These are phyloP conservation scores for Phytopythium sindhum DNA, from an alignment of 352 stramenopile species.

Conservation along the genomic window DNA sequence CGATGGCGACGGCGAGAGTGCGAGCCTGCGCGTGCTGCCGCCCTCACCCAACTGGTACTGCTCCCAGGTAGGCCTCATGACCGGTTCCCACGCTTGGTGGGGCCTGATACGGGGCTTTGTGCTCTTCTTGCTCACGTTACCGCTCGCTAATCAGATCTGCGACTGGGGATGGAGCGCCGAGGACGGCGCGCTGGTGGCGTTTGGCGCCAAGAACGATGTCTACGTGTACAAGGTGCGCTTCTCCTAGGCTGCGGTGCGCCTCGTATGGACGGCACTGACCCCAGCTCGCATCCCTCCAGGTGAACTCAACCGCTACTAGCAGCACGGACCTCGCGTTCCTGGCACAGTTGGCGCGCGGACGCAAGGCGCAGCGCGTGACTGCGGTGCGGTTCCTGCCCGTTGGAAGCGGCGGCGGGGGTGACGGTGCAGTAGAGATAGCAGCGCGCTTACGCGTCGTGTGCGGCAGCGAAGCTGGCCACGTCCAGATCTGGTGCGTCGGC, in stretches of 20 bases:
- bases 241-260: background rate
- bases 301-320: background rate
- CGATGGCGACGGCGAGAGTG: background rate
- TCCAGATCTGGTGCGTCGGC: conserved; percentile 64
- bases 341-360: conserved; percentile 45
- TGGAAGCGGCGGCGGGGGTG: background rate
- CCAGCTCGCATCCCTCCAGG: background rate
- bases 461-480: conserved; percentile 58
- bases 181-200: conserved; percentile 41
- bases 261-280: background rate
- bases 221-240: conserved; percentile 56
- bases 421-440: background rate
- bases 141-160: conserved; percentile 40
- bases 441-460: conserved; percentile 44
- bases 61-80: conserved; percentile 41
- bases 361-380: conserved; percentile 61
- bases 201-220: conserved; percentile 57
- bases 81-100: too few relatives aligned
- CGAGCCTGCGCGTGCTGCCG: conserved; percentile 41
- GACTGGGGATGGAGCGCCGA: conserved; percentile 47
- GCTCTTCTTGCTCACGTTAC: background rate
- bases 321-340: conserved; percentile 32
- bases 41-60: conserved; percentile 79
- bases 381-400: conserved; percentile 40
- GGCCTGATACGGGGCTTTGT: too few relatives aligned